Conservation (phyloP, 176 grass and related monocot genomes). For the Triticum urartu region DNA sequence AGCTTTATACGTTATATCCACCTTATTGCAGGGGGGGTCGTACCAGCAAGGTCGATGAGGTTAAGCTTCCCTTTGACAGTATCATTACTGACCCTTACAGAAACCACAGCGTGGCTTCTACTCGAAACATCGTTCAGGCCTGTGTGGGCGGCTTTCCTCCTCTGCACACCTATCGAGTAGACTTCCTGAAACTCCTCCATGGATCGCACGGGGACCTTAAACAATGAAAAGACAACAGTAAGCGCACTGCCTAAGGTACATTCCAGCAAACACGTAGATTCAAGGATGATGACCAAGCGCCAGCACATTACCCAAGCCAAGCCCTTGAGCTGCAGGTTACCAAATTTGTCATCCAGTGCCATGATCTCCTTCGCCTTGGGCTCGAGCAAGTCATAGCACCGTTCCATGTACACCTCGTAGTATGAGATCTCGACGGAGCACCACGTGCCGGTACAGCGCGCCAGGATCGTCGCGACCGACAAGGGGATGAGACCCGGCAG, state of each 20-base stretch:
- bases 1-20: background rate
- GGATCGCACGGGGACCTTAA: slow-evolving; percentile 59
- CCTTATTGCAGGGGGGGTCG: background rate
- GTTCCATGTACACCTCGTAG: slow-evolving; percentile 92
- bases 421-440: slow-evolving; percentile 67
- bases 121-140: slow-evolving; percentile 78
- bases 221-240: slow-evolving; percentile 18
- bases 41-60: slow-evolving; percentile 92
- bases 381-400: slow-evolving; percentile 84
- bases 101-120: slow-evolving; percentile 83
- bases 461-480: slow-evolving; percentile 55
- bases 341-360: slow-evolving; percentile 76
- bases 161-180: slow-evolving; percentile 76
- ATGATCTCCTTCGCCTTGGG: slow-evolving; percentile 88
- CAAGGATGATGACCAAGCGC: background rate
- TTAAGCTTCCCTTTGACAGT: slow-evolving; percentile 79
- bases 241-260: background rate
- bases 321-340: slow-evolving; percentile 79
- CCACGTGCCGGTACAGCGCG: slow-evolving; percentile 50
- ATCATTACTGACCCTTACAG: slow-evolving; percentile 49
- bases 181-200: slow-evolving; percentile 72
- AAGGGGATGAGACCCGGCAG: slow-evolving; percentile 69
- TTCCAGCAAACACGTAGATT: background rate
- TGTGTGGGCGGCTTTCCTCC: slow-evolving; percentile 77
- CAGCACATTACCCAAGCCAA: slow-evolving; percentile 65